These are phyloP conservation scores for Penstemon newberryi DNA, from an alignment of 257 asterid species.

Conservation along the genomic window DNA sequence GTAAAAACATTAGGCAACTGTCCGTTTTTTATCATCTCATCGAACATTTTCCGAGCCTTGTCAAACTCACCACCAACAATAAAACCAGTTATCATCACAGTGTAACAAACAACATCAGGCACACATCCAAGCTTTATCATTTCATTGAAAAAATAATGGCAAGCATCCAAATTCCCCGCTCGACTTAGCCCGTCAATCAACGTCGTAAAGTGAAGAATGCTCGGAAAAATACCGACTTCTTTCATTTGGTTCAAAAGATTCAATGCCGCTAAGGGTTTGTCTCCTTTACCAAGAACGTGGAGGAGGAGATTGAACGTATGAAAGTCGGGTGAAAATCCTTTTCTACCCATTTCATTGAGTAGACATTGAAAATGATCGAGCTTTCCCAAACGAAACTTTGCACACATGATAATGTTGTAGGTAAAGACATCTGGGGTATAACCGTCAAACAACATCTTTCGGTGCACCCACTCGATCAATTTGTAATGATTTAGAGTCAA, in stretches of 20 bases:
- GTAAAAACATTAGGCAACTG: slow-evolving; percentile 92
- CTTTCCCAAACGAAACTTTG: slow-evolving; percentile 83
- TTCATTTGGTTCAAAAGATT: slow-evolving; percentile 92
- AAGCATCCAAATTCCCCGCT: slow-evolving; percentile 88
- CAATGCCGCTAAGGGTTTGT: slow-evolving; percentile 80
- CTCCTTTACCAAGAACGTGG: slow-evolving; percentile 79
- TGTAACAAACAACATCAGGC: slow-evolving; percentile 90
- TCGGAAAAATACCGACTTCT: slow-evolving; percentile 67
- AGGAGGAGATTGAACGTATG: slow-evolving; percentile 89
- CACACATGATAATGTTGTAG: slow-evolving; percentile 81
- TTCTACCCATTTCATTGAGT: slow-evolving; percentile 76
- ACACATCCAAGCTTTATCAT: slow-evolving; percentile 63
- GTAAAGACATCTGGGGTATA: slow-evolving; percentile 84
- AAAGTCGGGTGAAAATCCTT: slow-evolving; percentile 80
- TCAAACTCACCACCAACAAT: slow-evolving; percentile 71
- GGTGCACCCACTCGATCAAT: slow-evolving; percentile 93
- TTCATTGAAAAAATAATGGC: slow-evolving; percentile 73
- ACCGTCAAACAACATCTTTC: slow-evolving; percentile 73
- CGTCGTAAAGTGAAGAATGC: slow-evolving; percentile 84
- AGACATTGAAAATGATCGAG: slow-evolving; percentile 72
- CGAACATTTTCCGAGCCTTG: slow-evolving; percentile 61
- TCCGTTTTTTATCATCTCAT: slow-evolving; percentile 64
- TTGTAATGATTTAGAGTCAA: slow-evolving; percentile 59
- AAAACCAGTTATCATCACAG: slow-evolving; percentile 88
- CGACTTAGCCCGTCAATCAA: slow-evolving; percentile 92